Base-by-base conservation (phyloP, 495 filamentous ascomycete species). In the Penicillium paxilli region DNA sequence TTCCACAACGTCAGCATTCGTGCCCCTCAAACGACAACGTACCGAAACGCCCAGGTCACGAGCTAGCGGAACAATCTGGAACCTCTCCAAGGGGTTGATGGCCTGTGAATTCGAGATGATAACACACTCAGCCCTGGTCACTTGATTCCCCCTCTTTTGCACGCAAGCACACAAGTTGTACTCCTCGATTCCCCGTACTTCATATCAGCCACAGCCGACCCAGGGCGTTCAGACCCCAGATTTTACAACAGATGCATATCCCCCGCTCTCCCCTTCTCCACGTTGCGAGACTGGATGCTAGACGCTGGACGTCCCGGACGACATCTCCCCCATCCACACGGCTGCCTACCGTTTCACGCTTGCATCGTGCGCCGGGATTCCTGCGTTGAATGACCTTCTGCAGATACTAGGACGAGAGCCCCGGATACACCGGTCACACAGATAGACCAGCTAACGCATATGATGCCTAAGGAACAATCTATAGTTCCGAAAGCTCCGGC, bases 401-500 rank as follows among this genome's bases (percentile, higher is more conserved):
- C 50, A 58, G 37, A 48, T 30, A 33, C 30, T 22, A 12, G 17
- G n/a, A 49, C 12, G 37, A 57, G 51, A 57, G 50, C 54, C 53
- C 46, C 53, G 49, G 28, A 47, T 38, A 32, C 20, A 26, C 25
- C 32, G 22, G 58, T 37, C 33, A 33, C 49, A 57, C 54, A 48
- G 32, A 23, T 22, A 41, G 47, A 49, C 9, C 28, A 44, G 51
- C 25, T 47, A 26, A 32, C 48, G 54, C 61, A 58, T 49, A 55
- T 57, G 57, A 63, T 52, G 7, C 32, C 22, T 42, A 30, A 30
- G 19, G 17, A 30, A 40, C 32, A 54, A 37, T 19, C 28, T 40
- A 22, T 35, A 54, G 60, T 54, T 55, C 60, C 58, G 60, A 51
- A 10, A 38, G 42, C 52, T 66, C 60, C 64, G 64, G 58, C 35